These are phyloP conservation scores for Dictyostelium purpureum DNA, from an alignment of 78 protist species.

Conservation along the genomic window DNA sequence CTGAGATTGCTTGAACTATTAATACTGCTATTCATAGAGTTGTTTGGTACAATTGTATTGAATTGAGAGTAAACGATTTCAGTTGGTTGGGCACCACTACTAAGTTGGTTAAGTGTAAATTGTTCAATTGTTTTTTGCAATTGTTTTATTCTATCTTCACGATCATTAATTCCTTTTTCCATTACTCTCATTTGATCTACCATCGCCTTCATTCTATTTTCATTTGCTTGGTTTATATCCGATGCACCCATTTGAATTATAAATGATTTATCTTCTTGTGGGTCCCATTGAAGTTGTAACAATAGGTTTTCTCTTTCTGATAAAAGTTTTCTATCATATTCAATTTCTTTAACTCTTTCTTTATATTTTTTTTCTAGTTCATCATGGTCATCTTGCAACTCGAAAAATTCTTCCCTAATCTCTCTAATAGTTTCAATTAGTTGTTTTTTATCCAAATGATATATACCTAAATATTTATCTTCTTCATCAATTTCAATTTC, in stretches of 20 bases:
- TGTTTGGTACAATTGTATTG: not conserved
- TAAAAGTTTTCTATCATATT: slow-evolving; percentile 11
- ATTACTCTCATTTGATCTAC: slow-evolving; percentile 46
- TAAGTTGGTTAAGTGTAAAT: slow-evolving; percentile 6
- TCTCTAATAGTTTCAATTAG: slow-evolving; percentile 22
- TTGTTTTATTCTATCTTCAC: slow-evolving; percentile 40
- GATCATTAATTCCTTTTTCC: slow-evolving; percentile 42
- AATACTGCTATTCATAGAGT: not conserved
- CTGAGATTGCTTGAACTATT: not conserved
- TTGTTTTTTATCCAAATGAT: slow-evolving; percentile 3
- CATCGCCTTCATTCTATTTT: slow-evolving; percentile 29
- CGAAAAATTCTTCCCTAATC: slow-evolving; percentile 14
- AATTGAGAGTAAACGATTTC: not conserved
- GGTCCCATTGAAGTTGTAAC: slow-evolving; percentile 59
- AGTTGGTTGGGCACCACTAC: not conserved
- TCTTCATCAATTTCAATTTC: slow-evolving; percentile 18
- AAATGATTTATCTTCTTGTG: slow-evolving; percentile 16
- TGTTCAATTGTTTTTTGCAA: slow-evolving; percentile 30
- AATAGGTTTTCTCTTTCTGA: slow-evolving; percentile 38
- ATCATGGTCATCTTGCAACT: not conserved
- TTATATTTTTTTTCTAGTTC: not conserved
- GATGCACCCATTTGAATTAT: not conserved
- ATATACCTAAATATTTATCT: slow-evolving; percentile 22
- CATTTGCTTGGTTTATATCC: slow-evolving; percentile 11
- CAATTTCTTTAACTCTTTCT: slow-evolving; percentile 4